Percentiles rank a stretch among this genome's conserved stretches.
phyloP scores from a whole-genome alignment of 106 monocot species.

The Dactylorhiza incarnata region DNA sequence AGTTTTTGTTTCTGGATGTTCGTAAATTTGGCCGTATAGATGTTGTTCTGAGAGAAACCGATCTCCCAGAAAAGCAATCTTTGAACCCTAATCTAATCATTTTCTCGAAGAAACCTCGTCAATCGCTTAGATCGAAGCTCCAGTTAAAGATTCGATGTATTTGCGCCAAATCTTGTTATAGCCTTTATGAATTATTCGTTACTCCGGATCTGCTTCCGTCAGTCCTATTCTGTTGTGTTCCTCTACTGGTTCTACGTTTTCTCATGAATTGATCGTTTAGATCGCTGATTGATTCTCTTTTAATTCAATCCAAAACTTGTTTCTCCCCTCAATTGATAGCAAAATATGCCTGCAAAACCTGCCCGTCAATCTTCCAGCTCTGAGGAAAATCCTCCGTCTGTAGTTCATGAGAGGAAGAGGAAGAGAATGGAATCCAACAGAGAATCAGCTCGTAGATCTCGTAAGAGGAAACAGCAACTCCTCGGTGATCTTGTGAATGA shows the following conservation, averaged over 20 bases:
- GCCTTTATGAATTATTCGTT: conserved; percentile 40
- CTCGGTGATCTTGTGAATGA: conserved; percentile 41
- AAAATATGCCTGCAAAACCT: conserved; percentile 3
- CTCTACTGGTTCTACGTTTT: conserved; percentile 85
- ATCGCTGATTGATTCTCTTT: neutral
- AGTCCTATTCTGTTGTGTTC: conserved; percentile 70
- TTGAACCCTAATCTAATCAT: neutral
- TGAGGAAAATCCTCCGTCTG: conserved; percentile 5
- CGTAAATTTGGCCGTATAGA: neutral
- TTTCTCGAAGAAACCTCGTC: neutral
- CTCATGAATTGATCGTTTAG: conserved; percentile 37
- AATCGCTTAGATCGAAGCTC: neutral
- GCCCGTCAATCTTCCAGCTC: conserved; percentile 10
- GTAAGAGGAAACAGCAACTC: conserved; percentile 66
- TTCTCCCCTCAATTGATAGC: neutral
- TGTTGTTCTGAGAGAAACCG: neutral
- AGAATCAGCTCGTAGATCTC: conserved; percentile 62
- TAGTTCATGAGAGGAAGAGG: conserved; percentile 41
- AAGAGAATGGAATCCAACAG: conserved; percentile 71
- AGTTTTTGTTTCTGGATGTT: neutral
- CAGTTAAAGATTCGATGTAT: neutral
- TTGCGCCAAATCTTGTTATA: conserved; percentile 4
- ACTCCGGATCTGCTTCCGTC: conserved; percentile 44
- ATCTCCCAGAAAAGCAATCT: neutral
- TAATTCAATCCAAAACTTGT: neutral